Conservation (phyloP, 805 yeast genomes). For the Candida succiphila region DNA sequence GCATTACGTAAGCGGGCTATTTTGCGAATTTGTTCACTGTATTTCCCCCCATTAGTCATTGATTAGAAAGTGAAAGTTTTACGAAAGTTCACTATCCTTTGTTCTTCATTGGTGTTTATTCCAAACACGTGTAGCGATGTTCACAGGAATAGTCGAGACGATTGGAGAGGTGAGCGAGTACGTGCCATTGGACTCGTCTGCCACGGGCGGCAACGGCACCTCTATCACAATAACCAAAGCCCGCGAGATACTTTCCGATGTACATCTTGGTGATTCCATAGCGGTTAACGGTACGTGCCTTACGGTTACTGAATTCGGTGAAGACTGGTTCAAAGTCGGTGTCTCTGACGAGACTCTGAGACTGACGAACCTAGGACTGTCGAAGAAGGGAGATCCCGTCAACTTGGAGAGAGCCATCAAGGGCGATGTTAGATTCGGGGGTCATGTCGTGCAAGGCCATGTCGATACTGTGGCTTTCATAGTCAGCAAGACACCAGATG, state of each 20-base stretch:
- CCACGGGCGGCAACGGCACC: constrained; percentile 64
- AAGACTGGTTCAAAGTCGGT: constrained; percentile 71
- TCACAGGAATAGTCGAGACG: constrained; percentile 87
- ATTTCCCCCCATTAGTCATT: too few relatives aligned
- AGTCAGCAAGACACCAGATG: constrained; percentile 43
- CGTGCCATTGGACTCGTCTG: constrained; percentile 33
- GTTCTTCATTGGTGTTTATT: too few relatives aligned
- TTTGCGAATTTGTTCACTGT: too few relatives aligned
- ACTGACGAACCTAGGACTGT: constrained; percentile 62
- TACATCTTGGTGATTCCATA: constrained; percentile 90
- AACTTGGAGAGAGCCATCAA: constrained; percentile 89
- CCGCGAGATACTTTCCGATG: constrained; percentile 56
- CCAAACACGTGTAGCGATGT: too few relatives aligned
- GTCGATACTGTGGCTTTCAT: constrained; percentile 82
- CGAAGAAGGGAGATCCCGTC: constrained; percentile 51
- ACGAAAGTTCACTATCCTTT: too few relatives aligned
- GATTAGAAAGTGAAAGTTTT: too few relatives aligned
- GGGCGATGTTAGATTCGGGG: constrained; percentile 79
- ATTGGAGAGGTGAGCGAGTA: constrained; percentile 56
- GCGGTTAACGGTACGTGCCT: constrained; percentile 84
- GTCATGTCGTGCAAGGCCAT: constrained; percentile 97
- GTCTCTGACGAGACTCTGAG: constrained; percentile 87
- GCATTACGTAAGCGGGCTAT: too few relatives aligned
- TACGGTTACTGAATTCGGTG: constrained; percentile 75
- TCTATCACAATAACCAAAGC: constrained; percentile 61